phyloP scores from a whole-genome alignment of 1,139 yeast species.

The Candida labiduridarum region DNA sequence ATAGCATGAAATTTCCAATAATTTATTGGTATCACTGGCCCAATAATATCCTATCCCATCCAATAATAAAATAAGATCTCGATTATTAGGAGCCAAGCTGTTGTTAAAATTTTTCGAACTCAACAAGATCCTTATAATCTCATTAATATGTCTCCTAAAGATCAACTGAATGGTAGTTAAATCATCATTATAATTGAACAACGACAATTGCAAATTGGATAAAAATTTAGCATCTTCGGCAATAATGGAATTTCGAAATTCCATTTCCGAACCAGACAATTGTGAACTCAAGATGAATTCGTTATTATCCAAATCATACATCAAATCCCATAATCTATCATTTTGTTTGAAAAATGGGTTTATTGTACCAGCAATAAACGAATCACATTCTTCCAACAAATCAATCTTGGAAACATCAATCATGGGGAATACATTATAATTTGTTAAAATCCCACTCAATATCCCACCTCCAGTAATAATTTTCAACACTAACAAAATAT shows the following conservation, averaged over 20 bases:
- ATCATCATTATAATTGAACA: conserved; percentile 51
- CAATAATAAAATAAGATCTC: conserved; percentile 32
- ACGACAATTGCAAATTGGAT: conserved; percentile 45
- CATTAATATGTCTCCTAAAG: conserved; percentile 51
- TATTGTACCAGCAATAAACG: conserved; percentile 67
- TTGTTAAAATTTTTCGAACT: conserved; percentile 42
- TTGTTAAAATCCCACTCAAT: conserved; percentile 48
- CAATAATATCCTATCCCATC: conserved; percentile 51
- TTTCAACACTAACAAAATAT: conserved; percentile 54
- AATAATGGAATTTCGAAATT: conserved; percentile 37
- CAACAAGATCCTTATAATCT: conserved; percentile 42
- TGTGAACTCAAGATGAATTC: conserved; percentile 41
- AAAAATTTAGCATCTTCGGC: conserved; percentile 52
- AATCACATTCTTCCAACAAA: conserved; percentile 52
- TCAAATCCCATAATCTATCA: conserved; percentile 59
- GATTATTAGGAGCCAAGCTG: conserved; percentile 16
- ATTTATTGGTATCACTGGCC: conserved; percentile 44
- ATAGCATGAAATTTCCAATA: conserved; percentile 47
- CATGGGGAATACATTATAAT: conserved; percentile 59
- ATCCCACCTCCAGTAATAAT: conserved; percentile 63
- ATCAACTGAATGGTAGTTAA: conserved; percentile 50
- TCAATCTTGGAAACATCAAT: conserved; percentile 65
- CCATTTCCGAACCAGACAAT: conserved; percentile 13
- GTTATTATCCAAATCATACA: conserved; percentile 57
- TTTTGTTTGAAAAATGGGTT: conserved; percentile 66